These are phyloP conservation scores for Apiospora hydei DNA, from an alignment of 2,329 filamentous ascomycete genomes.

Conservation along the genomic window DNA sequence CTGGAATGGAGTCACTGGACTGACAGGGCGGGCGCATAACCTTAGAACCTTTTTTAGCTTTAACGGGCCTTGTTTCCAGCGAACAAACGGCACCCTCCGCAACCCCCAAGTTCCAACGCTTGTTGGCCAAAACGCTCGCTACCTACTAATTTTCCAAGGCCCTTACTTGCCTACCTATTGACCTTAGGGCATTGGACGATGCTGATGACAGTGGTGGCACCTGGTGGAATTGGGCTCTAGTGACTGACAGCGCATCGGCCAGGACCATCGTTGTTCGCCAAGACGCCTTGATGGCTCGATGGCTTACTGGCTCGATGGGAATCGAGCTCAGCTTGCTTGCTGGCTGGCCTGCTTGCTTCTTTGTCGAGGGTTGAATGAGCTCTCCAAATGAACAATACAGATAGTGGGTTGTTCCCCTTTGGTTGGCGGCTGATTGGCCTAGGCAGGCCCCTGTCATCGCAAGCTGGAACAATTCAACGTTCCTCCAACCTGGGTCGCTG, in stretches of 20 bases:
- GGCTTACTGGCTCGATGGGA: not conserved
- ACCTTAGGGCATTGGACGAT: not conserved
- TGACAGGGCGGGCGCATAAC: slow-evolving; percentile 1
- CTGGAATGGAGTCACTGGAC: not conserved
- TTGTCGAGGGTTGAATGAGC: not conserved
- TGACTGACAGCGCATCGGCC: not conserved
- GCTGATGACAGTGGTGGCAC: slow-evolving; percentile 3
- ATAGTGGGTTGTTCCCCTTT: slow-evolving; percentile 4
- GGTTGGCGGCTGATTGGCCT: not conserved
- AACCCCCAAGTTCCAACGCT: not conserved
- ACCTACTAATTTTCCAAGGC: not conserved
- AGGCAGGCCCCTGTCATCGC: not conserved
- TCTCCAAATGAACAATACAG: slow-evolving; percentile 5
- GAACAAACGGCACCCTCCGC: not conserved
- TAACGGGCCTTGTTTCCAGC: not conserved
- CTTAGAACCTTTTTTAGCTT: not conserved
- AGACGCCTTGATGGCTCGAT: not conserved
- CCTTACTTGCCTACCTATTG: not conserved
- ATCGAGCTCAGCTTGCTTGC: not conserved
- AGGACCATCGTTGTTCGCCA: not conserved
- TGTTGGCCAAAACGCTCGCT: slow-evolving; percentile 3
- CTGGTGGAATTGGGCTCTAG: not conserved
- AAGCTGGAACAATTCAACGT: not conserved
- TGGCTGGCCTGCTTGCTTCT: slow-evolving; percentile 3
- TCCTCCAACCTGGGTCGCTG: not conserved